Percentiles rank a stretch among this genome's conserved stretches.
phyloP scores from a whole-genome alignment of 208 protist genomes.

The Trypanosoma brucei region DNA sequence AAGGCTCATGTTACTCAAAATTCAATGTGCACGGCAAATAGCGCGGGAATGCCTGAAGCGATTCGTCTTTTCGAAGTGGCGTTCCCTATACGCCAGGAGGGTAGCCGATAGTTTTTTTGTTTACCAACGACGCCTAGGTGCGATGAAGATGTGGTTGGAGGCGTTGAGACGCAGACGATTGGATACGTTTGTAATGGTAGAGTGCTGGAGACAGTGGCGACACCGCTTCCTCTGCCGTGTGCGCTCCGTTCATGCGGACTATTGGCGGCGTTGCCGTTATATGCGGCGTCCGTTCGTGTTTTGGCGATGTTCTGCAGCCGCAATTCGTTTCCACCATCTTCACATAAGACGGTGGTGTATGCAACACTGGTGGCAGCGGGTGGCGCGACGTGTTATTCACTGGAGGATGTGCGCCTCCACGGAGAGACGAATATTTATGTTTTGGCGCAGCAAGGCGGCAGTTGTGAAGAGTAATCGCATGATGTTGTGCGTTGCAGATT shows the following conservation, averaged over 20 bases:
- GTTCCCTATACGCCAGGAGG: conserved; percentile 1
- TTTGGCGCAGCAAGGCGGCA: conserved; percentile 12
- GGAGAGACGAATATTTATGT: conserved; percentile 7
- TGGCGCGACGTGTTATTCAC: neutral
- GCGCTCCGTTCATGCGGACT: conserved; percentile 1
- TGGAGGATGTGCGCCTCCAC: neutral
- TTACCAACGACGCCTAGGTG: conserved; percentile 10
- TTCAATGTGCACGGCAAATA: conserved; percentile 19
- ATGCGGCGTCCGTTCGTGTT: neutral
- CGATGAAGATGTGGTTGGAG: conserved; percentile 25
- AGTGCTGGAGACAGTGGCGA: conserved; percentile 23
- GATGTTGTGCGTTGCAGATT: conserved; percentile 48
- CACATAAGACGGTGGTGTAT: conserved; percentile 3
- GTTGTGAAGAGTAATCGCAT: conserved; percentile 6
- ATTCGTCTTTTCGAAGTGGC: conserved; percentile 7
- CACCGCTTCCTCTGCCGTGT: conserved; percentile 9
- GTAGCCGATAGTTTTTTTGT: conserved; percentile 23
- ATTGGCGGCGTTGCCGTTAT: conserved; percentile 10
- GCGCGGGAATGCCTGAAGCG: conserved; percentile 4
- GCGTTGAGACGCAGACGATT: conserved; percentile 13
- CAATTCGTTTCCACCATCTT: neutral
- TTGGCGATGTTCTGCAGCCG: conserved; percentile 1
- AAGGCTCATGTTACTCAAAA: conserved; percentile 15
- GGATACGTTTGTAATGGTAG: neutral
- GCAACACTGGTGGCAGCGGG: conserved; percentile 14